Base-by-base conservation (phyloP, 768 basidiomycete genomes). In the Peribolospora baueri region DNA sequence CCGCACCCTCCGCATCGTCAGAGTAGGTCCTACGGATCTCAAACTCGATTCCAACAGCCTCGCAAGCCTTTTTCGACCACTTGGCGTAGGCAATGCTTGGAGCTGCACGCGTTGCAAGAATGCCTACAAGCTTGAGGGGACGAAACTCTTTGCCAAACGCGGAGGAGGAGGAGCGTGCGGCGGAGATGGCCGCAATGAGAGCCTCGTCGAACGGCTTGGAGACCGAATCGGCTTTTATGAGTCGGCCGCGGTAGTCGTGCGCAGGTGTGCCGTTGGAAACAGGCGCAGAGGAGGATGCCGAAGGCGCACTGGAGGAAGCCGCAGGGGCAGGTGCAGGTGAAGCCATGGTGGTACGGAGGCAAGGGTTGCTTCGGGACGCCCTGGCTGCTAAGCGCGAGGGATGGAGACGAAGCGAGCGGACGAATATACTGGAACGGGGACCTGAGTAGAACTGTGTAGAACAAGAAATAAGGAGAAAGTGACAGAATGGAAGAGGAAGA, bases 61-160 rank as follows among this genome's bases (percentile, higher is more conserved):
- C 77, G 67, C 93, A 97, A 61, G 90, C 85, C 65, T 80, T 88
- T 65, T 74, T 73, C 40, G 93, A 95, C 66, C 93, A 95, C 57
- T 90, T 80, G 6, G 86, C 81, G 63, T 91, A 91, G 61, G 73
- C 76, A 60, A 74, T 76, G 67, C 82, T 84, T 0, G 85, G 84
- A 5, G 76, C 76, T 4, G 80, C 78, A 1, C 80, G 75, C 1
- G 87, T 91, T 0, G 84, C 81, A 37, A 98, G 73, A 61, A 97
- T 91, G 2, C 90, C 91, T 52, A 95, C 79, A 38, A 98, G 74
- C 63, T 78, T 83, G 3, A 87, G 86, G 45, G 25, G 54, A 52
- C 40, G 42, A 39, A n/a, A 58, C 58, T 11, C 65, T 61, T 25
- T 25, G 25, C 25, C 25, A 25, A 25, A 1, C 25, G 25, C 25